Base-by-base conservation (phyloP, 306 rosid species). In the Elaeagnus macrophylla region DNA sequence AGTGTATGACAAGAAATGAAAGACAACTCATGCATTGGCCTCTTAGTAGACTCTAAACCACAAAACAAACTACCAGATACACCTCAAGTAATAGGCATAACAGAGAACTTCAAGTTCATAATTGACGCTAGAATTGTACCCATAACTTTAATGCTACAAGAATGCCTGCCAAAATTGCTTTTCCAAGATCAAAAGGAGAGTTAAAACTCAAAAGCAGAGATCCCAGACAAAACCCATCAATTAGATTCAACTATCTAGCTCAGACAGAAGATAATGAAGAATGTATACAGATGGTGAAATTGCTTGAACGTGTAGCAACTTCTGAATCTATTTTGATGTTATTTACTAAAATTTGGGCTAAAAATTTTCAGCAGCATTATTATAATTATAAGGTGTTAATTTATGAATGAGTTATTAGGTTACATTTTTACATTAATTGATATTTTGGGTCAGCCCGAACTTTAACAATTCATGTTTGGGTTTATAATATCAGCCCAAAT, bases 191-290 rank as follows among this genome's bases (percentile, higher is more conserved):
- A 36, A 59, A 37, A 77, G 94, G 95, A 11, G 19, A 48, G 53
- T 79, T 83, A 47, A 57, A 73, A 52, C 67, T 87, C 42, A 79
- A 53, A 17, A 68, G 64, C 77, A 81, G 68, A 9, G 94, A 81
- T 57, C 94, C 95, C 7, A 79, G 81, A 38, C 19, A 65, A 47
- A 87, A 83, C 68, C 95, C 94, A 37, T 54, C 70, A 2, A 89
- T 81, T 56, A 79, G 49, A 43, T 83, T 83, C 84, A 83, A 87
- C 72, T 81, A 83, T 45, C 78, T 83, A 35, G 72, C 77, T n/a
- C 67, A 61, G 13, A 70, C 70, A 18, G 59, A 68, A 17, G 94
- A 87, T 35, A 19, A 54, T 64, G 65, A 70, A 53, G 75, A 65
- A 61, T 83, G 89, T 39, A 63, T 70, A 13, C 79, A 77, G 68